phyloP scores from a whole-genome alignment of 345 rosid genomes.

The Mangifera indica region DNA sequence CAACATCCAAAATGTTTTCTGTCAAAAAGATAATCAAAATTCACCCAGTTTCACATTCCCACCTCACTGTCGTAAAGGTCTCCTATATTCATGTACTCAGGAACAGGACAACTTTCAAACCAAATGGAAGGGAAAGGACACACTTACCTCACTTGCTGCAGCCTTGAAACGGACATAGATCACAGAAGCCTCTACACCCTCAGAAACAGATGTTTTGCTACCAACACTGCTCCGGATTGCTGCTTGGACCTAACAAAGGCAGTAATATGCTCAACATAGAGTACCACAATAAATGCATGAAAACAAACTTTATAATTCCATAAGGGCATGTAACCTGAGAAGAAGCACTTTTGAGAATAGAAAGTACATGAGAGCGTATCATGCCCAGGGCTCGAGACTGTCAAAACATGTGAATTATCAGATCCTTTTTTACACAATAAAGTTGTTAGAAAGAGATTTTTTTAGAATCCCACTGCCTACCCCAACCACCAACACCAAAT shows the following conservation, averaged over 20 bases:
- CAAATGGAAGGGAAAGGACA: conserved; percentile 16
- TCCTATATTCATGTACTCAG: background rate
- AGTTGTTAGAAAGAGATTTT: background rate
- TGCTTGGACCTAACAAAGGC: conserved; percentile 65
- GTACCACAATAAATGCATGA: conserved; percentile 16
- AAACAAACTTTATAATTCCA: conserved; percentile 9
- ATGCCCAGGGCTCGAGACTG: conserved; percentile 97
- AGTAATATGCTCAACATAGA: conserved; percentile 23
- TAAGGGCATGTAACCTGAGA: conserved; percentile 56
- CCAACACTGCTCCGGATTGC: conserved; percentile 71
- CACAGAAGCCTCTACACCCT: conserved; percentile 94
- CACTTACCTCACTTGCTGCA: conserved; percentile 83
- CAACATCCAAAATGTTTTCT: conserved; percentile 1
- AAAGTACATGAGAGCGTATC: conserved; percentile 86
- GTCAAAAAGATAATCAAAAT: background rate
- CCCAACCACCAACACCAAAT: background rate
- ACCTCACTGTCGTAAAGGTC: background rate
- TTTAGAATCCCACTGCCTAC: background rate
- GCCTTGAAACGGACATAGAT: conserved; percentile 97
- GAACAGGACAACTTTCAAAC: conserved; percentile 8
- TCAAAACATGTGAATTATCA: conserved; percentile 22
- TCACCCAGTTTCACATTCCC: conserved; percentile 9
- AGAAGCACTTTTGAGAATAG: conserved; percentile 82
- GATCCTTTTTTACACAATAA: background rate
- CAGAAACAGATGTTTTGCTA: conserved; percentile 69